A percentile compares a stretch with the other conserved stretches of the same genome.
phyloP scores from a whole-genome alignment of 2,329 filamentous ascomycete species.

The Chaetomium olivaceum region DNA sequence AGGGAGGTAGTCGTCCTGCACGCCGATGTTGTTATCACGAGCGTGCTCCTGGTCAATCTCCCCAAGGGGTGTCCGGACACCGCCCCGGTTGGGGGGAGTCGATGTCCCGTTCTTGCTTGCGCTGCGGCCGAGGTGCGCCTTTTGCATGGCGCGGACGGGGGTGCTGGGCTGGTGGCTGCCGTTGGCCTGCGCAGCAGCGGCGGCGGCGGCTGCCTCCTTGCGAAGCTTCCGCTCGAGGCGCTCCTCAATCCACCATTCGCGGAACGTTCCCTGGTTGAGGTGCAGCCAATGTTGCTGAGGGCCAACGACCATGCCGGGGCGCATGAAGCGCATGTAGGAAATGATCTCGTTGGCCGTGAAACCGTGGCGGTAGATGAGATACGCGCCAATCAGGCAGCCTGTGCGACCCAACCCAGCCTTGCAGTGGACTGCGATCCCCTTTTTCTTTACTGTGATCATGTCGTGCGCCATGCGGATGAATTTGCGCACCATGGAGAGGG shows the following conservation, averaged over 20 bases:
- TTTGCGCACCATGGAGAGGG: slow-evolving; percentile 82
- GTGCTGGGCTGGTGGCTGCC: slow-evolving; percentile 51
- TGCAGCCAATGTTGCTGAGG: slow-evolving; percentile 99
- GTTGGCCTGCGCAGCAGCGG: slow-evolving; percentile 43
- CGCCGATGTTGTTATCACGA: slow-evolving; percentile 55
- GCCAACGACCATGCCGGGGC: slow-evolving; percentile 97
- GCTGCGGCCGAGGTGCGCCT: slow-evolving; percentile 57
- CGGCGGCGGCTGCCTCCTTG: slow-evolving; percentile 55
- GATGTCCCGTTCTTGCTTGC: slow-evolving; percentile 64
- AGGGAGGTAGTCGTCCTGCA: slow-evolving; percentile 88
- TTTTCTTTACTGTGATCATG: slow-evolving; percentile 87
- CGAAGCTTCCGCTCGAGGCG: slow-evolving; percentile 70
- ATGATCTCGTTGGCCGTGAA: slow-evolving; percentile 98
- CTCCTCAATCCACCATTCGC: slow-evolving; percentile 98
- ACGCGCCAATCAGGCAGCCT: slow-evolving; percentile 94
- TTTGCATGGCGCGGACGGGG: slow-evolving; percentile 62
- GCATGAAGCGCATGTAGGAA: slow-evolving; percentile 98
- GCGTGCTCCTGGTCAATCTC: slow-evolving; percentile 81
- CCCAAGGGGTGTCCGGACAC: slow-evolving; percentile 78
- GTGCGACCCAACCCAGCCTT: slow-evolving; percentile 95
- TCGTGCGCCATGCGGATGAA: slow-evolving; percentile 95
- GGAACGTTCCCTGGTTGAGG: slow-evolving; percentile 92
- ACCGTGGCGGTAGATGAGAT: slow-evolving; percentile 94
- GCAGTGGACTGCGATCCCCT: slow-evolving; percentile 96
- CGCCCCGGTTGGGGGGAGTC: slow-evolving; percentile 78